Conservation (phyloP, 495 filamentous ascomycete species). For the Penicillium salamii region DNA sequence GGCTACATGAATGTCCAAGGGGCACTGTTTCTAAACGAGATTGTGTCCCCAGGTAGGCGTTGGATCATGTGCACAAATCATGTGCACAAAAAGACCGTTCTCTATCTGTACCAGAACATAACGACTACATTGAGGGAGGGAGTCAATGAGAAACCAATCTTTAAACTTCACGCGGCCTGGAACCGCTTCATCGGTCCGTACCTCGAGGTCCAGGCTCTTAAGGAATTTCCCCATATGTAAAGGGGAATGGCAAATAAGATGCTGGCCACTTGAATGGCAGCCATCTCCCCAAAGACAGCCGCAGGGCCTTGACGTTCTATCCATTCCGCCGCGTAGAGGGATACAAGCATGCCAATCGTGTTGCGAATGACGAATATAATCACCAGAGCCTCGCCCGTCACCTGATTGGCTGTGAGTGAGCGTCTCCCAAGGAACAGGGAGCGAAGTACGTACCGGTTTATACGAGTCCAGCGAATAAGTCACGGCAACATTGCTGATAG, state of each 20-base stretch:
- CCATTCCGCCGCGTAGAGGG: constrained; percentile 29
- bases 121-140: too few relatives aligned
- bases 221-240: constrained; percentile 20
- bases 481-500: constrained; percentile 34
- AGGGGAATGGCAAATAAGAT: constrained; percentile 26
- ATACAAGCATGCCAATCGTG: constrained; percentile 32
- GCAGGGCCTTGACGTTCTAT: constrained; percentile 25
- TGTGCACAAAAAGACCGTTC: too few relatives aligned
- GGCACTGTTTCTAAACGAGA: too few relatives aligned
- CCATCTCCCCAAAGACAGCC: constrained; percentile 32
- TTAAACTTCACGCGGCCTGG: neutral
- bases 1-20: neutral
- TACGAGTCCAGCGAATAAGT: constrained; percentile 34
- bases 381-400: constrained; percentile 30
- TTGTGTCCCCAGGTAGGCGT: too few relatives aligned
- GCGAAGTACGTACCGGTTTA: constrained; percentile 18
- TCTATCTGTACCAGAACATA: too few relatives aligned
- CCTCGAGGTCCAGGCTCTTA: constrained; percentile 17
- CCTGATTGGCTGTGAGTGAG: neutral
- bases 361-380: constrained; percentile 35
- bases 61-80: too few relatives aligned
- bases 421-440: neutral
- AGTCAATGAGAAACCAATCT: too few relatives aligned
- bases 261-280: constrained; percentile 25
- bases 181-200: constrained; percentile 36